Base-by-base conservation (phyloP, 2,329 filamentous ascomycete genomes). In the Phaeophleospora eucalypticola region DNA sequence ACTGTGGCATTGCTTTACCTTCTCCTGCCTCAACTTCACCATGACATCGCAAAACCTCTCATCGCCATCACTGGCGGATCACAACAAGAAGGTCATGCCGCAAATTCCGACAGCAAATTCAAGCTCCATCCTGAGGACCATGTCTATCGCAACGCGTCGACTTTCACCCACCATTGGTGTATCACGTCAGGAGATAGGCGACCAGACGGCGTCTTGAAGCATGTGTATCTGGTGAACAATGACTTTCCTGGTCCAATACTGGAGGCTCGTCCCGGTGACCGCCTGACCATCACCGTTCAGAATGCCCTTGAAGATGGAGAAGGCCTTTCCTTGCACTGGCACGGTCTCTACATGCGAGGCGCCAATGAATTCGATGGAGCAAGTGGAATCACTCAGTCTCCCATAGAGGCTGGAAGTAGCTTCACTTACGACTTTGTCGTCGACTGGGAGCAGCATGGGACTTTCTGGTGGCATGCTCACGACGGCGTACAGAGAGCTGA, bases 381-480 rank as follows among this genome's bases (percentile, higher is more conserved):
- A 35, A 53, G 46, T 17, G 57, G 58, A 14, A 49, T 62, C 24
- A 62, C 58, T 2, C 58, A 60, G 43, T 43, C 36, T 16, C 52
- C 57, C 7, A 58, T 62, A 36, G 12, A 35, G 10, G 29, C 56
- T 17, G 58, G 60, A 7, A 19, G 45, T 6, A 53, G 36, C n/a
- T 71, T 71, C 49, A 59, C 63, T 35, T 73, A 73, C 48, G 62
- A 68, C 21, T 60, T 63, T 45, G 42, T 18, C 3, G 44, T 60
- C 16, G 46, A 51, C 2, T 36, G 52, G 7, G 52, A 65, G 29
- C 69, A 73, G 52, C 65, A 64, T 43, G 71, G 71, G 4, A 74
- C 72, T 1, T 75, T 72, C 49, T 76, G 74, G 74, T 76, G 63
- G 47, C 74, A 76, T 60, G 67, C 72, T 3, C 73, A 76, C 56